Evolutionary conservation across 176 grass and related monocot genomes (phyloP).

Genomic region (Lolium perenne): DNA sequence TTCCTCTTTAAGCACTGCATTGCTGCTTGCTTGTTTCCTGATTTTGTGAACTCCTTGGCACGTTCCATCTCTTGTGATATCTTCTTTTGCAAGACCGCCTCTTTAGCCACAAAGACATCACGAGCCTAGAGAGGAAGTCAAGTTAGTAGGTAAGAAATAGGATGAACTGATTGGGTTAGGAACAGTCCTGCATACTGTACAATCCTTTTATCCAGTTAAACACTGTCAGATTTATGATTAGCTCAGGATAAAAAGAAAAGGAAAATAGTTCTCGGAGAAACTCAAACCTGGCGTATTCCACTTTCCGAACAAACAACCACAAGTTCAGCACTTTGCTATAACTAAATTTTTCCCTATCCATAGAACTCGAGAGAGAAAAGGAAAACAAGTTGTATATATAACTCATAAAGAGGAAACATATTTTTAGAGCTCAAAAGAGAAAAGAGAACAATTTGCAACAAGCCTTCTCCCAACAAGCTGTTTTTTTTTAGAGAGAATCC

Average conservation of each 20-base stretch:
- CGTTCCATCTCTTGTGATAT: slow-evolving; percentile 82
- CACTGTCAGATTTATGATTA: neutral
- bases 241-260: neutral
- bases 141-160: neutral
- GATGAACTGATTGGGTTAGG: neutral
- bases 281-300: neutral
- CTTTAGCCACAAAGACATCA: slow-evolving; percentile 73
- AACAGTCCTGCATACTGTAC: neutral
- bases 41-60: slow-evolving; percentile 76
- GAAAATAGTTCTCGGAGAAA: neutral
- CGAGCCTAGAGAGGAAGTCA: slow-evolving; percentile 56
- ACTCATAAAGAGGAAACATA: neutral
- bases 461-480: neutral
- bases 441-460: slow-evolving; percentile 9
- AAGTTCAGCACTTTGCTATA: neutral
- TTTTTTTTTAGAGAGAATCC: no score
- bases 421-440: neutral
- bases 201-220: slow-evolving; percentile 1
- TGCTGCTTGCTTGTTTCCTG: slow-evolving; percentile 80
- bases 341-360: neutral
- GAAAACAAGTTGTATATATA: neutral
- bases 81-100: slow-evolving; percentile 77
- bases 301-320: neutral
- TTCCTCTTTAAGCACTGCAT: slow-evolving; percentile 93
- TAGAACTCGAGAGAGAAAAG: neutral